Conservation (phyloP, 1,284 basidiomycete species). For the Mycocalia duriaeana region DNA sequence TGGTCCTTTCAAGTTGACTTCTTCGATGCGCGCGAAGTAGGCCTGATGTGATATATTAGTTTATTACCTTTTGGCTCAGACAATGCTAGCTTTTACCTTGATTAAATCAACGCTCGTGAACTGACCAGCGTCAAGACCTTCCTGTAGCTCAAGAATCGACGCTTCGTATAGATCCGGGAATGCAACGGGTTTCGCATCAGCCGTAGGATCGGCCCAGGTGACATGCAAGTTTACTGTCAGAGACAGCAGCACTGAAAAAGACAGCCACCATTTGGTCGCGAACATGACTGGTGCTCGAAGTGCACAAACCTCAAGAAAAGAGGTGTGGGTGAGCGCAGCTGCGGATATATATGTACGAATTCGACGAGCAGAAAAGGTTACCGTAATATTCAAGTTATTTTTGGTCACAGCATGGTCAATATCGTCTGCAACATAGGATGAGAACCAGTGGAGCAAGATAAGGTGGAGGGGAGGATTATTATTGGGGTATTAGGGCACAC, state of each 20-base stretch:
- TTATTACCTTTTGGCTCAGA: background rate
- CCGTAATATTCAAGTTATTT: too few relatives aligned
- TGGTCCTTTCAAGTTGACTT: conserved; percentile 65
- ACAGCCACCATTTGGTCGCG: background rate
- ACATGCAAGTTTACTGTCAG: background rate
- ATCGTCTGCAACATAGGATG: background rate
- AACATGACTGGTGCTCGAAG: background rate
- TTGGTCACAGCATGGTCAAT: background rate
- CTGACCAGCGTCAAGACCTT: conserved; percentile 42
- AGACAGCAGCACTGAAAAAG: background rate
- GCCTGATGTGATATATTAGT: conserved; percentile 33
- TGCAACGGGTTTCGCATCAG: background rate
- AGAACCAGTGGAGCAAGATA: background rate
- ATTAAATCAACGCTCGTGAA: conserved; percentile 66
- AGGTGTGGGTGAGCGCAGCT: background rate
- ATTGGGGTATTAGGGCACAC: background rate
- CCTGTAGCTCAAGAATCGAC: conserved; percentile 51
- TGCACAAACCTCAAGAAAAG: background rate
- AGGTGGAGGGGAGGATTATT: background rate
- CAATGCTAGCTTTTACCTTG: conserved; percentile 32
- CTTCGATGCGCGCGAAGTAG: conserved; percentile 65
- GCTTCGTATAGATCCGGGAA: conserved; percentile 64
- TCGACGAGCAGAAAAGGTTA: background rate
- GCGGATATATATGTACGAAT: background rate
- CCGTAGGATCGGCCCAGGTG: background rate